Conservation (phyloP, 331 rosid genomes). For the Acacia pycnantha region DNA sequence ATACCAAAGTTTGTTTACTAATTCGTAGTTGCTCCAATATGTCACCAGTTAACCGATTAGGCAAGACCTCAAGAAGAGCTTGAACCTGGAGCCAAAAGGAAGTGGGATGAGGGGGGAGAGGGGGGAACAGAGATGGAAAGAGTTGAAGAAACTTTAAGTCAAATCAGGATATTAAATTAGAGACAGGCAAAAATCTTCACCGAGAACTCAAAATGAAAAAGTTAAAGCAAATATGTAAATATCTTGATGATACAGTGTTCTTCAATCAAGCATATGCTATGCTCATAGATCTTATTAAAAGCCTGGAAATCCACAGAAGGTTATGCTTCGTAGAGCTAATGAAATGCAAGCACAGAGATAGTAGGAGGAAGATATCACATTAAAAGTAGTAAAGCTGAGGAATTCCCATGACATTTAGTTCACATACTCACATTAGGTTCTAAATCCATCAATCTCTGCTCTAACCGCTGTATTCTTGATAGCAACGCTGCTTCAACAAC, state of each 20-base stretch:
- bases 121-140: not conserved
- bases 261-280: not conserved
- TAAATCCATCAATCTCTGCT: constrained; percentile 71
- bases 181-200: not conserved
- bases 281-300: constrained; percentile 12
- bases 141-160: constrained; percentile 20
- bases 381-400: constrained; percentile 2
- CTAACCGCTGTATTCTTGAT: constrained; percentile 86
- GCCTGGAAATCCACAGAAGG: not conserved
- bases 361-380: constrained; percentile 9
- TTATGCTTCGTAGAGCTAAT: constrained; percentile 15
- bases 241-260: not conserved
- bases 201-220: constrained; percentile 15
- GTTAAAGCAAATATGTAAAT: not conserved
- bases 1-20: constrained; percentile 97
- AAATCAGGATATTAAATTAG: not conserved
- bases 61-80: constrained; percentile 87
- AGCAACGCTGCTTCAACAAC: constrained; percentile 98
- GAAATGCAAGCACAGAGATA: constrained; percentile 9
- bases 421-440: constrained; percentile 99
- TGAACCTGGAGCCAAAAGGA: constrained; percentile 60
- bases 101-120: not conserved
- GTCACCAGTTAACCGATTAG: constrained; percentile 87
- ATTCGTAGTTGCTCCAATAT: constrained; percentile 93
- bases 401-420: constrained; percentile 20